Percentiles rank a stretch among this genome's conserved stretches.
These are phyloP conservation scores for Dioszegia hungarica DNA, from an alignment of 768 basidiomycete genomes.

Conservation along the genomic window DNA sequence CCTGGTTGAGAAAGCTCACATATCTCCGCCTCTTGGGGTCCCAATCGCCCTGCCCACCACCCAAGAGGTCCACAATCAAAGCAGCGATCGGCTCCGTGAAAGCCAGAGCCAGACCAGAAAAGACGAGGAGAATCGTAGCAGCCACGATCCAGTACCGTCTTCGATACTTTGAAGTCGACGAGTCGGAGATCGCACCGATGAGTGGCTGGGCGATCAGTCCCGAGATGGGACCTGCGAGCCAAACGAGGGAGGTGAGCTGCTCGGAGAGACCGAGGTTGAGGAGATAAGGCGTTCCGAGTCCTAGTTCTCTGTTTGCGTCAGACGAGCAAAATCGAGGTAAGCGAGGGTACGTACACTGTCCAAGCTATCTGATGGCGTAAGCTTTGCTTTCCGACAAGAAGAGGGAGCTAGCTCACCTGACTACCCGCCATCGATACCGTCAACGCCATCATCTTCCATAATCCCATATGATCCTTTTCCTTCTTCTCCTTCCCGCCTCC, in stretches of 20 bases:
- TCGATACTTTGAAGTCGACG: constrained; percentile 78
- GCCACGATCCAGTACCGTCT: constrained; percentile 87
- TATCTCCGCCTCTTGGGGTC: constrained; percentile 65
- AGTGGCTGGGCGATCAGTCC: constrained; percentile 95
- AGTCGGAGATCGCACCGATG: constrained; percentile 94
- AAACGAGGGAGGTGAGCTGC: constrained; percentile 86
- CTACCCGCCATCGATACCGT: constrained; percentile 84
- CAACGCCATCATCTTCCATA: constrained; percentile 47
- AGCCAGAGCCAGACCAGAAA: constrained; percentile 73
- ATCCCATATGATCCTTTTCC: constrained; percentile 32
- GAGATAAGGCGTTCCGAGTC: constrained; percentile 93
- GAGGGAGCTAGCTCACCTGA: constrained; percentile 35
- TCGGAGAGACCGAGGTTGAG: constrained; percentile 75
- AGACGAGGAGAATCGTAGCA: constrained; percentile 73
- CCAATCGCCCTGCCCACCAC: constrained; percentile 77
- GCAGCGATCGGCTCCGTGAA: constrained; percentile 71
- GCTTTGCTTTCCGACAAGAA: neutral
- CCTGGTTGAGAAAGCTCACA: neutral
- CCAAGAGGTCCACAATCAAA: constrained; percentile 70
- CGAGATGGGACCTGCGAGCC: constrained; percentile 82
- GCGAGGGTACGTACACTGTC: constrained; percentile 78
- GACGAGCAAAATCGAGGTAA: neutral
- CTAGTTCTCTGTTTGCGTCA: constrained; percentile 48
- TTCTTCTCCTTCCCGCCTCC: neutral
- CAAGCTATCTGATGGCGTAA: constrained; percentile 72